Evolutionary conservation across 305 asterid species (phyloP).

Genomic region (Solanum aculeatissimum): DNA sequence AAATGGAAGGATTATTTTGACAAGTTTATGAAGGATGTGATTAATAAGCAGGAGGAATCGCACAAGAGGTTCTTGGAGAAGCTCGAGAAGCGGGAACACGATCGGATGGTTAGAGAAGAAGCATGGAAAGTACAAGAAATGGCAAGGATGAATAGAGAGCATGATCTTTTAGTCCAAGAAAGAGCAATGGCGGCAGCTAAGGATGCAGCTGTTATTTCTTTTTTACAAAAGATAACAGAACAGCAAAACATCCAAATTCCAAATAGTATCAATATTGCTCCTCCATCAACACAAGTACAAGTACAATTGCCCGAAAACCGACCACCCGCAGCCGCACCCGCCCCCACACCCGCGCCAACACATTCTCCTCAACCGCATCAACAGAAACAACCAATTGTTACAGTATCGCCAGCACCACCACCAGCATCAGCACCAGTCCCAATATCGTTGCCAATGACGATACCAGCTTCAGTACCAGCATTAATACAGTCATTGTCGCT

Average conservation of each 20-base stretch:
- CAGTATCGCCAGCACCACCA: background rate
- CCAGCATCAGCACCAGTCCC: background rate
- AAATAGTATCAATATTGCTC: background rate
- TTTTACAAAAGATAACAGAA: constrained; percentile 50
- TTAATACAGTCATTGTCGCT: background rate
- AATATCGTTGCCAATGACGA: background rate
- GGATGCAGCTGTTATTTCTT: constrained; percentile 66
- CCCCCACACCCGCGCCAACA: background rate
- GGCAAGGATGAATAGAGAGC: constrained; percentile 59
- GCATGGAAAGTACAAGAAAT: constrained; percentile 69
- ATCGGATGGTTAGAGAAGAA: constrained; percentile 59
- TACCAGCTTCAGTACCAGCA: background rate
- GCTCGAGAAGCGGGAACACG: constrained; percentile 66
- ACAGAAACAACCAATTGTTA: background rate
- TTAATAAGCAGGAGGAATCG: constrained; percentile 61
- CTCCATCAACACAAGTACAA: constrained; percentile 13
- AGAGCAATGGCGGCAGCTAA: constrained; percentile 73
- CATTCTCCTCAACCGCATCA: background rate
- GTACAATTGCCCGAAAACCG: constrained; percentile 10
- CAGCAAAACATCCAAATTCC: constrained; percentile 38
- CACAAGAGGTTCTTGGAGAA: constrained; percentile 61
- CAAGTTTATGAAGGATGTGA: constrained; percentile 49
- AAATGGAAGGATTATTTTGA: constrained; percentile 70
- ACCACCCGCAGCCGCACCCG: background rate
- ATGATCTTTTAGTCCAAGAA: constrained; percentile 61